Conservation (phyloP, 306 rosid genomes). For the Fragaria iinumae region DNA sequence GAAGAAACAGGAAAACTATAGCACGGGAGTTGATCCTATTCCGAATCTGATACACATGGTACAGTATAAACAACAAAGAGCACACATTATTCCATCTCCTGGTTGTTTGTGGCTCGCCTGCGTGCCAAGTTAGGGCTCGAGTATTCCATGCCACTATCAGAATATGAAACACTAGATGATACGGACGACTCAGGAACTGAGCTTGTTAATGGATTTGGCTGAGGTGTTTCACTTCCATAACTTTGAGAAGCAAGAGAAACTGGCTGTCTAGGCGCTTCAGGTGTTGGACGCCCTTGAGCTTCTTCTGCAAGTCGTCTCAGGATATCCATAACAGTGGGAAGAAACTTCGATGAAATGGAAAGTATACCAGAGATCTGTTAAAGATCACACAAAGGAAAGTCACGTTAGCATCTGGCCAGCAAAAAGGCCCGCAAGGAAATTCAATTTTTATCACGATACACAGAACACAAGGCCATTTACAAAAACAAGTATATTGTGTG, state of each 20-base stretch:
- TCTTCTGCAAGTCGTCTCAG: constrained; percentile 72
- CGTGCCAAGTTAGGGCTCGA: constrained; percentile 49
- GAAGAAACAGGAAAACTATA: not conserved
- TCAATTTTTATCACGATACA: not conserved
- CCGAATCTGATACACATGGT: not conserved
- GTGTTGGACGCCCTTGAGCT: constrained; percentile 52
- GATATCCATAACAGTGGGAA: constrained; percentile 81
- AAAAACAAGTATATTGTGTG: not conserved
- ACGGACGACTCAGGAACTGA: constrained; percentile 38
- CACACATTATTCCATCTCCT: constrained; percentile 43
- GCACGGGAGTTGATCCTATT: not conserved
- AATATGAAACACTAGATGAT: constrained; percentile 53
- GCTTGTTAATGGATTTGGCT: constrained; percentile 35
- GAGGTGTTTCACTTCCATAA: constrained; percentile 45
- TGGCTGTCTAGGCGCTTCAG: constrained; percentile 37
- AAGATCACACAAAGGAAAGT: constrained; percentile 16
- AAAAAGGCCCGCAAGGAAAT: not conserved
- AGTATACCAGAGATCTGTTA: constrained; percentile 72
- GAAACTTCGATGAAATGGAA: constrained; percentile 59
- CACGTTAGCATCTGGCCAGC: constrained; percentile 4
- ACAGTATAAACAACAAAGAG: not conserved
- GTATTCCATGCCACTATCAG: constrained; percentile 41
- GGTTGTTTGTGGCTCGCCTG: constrained; percentile 42
- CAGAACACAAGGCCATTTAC: not conserved
- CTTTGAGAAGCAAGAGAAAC: constrained; percentile 37